A percentile compares a stretch with the other conserved stretches of the same genome.
phyloP scores from a whole-genome alignment of 1,139 yeast genomes.

The Kurtzmaniella quercitrusa region DNA sequence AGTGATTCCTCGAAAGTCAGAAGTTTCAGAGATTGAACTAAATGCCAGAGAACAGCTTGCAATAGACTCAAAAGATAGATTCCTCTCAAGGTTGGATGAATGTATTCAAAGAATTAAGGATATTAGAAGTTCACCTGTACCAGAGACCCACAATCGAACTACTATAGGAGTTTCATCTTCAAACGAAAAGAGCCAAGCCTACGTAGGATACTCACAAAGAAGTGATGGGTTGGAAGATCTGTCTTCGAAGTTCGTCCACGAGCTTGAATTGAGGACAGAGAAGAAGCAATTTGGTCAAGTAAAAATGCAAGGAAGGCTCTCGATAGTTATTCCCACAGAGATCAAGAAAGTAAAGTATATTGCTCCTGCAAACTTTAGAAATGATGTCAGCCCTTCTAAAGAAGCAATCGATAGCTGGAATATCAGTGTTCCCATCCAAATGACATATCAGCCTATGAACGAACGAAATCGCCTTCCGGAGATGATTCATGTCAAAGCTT shows the following conservation, averaged over 20 bases:
- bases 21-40: not conserved
- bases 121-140: not conserved
- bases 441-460: conserved; percentile 11
- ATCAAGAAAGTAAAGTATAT: conserved; percentile 27
- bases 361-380: conserved; percentile 25
- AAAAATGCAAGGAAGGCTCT: conserved; percentile 8
- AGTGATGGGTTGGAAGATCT: not conserved
- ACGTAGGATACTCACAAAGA: not conserved
- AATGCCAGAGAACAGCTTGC: not conserved
- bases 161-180: not conserved
- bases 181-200: not conserved
- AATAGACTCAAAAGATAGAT: not conserved
- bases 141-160: not conserved
- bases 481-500: conserved; percentile 24
- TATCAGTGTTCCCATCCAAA: conserved; percentile 26
- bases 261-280: not conserved
- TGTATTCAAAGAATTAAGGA: not conserved
- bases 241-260: not conserved
- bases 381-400: not conserved
- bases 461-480: conserved; percentile 19
- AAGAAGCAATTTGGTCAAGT: not conserved
- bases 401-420: conserved; percentile 21
- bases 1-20: conserved; percentile 17
- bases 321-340: conserved; percentile 23
- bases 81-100: not conserved